Percentiles rank a stretch among this genome's conserved stretches.
Conservation (phyloP, 495 filamentous ascomycete genomes). For the Achaetomiella virescens region DNA sequence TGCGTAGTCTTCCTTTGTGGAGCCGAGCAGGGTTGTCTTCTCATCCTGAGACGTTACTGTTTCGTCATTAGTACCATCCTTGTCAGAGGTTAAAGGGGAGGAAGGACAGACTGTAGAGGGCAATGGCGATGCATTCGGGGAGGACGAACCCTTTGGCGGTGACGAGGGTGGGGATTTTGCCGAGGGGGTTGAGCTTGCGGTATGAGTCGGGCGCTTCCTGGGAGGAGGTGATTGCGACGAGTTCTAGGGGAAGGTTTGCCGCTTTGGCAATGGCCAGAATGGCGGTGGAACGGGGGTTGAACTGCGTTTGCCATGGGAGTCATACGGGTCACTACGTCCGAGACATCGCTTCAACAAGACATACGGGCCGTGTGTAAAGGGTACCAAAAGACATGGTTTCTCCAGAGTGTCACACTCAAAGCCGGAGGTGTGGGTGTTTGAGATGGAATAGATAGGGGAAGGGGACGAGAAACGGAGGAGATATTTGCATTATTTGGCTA, state of each 20-base stretch:
- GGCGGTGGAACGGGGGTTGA: background rate
- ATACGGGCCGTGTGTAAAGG: conserved; percentile 4
- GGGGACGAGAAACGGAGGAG: too few relatives aligned
- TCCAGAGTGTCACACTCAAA: too few relatives aligned
- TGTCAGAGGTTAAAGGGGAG: background rate
- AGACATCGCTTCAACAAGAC: too few relatives aligned
- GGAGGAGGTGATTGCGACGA: background rate
- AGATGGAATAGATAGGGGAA: too few relatives aligned
- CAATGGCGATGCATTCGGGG: conserved; percentile 9
- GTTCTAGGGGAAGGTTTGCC: background rate
- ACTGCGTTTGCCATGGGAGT: background rate
- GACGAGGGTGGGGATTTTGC: conserved; percentile 8
- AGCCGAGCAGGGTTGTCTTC: conserved; percentile 1
- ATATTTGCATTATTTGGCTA: background rate
- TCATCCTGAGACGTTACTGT: conserved; percentile 4
- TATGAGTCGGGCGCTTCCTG: background rate
- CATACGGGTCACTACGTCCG: too few relatives aligned
- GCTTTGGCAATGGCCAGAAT: background rate
- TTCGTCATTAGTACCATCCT: background rate
- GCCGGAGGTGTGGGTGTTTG: too few relatives aligned
- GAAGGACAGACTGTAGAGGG: conserved; percentile 6
- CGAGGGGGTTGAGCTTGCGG: conserved; percentile 10
- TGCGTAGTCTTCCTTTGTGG: background rate
- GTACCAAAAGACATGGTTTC: conserved; percentile 9
- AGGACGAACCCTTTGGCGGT: conserved; percentile 6